Evolutionary conservation across 257 asterid genomes (phyloP), one percentile per base, ranked within the genome.

Genomic region (Fraxinus quadrangulata): DNA sequence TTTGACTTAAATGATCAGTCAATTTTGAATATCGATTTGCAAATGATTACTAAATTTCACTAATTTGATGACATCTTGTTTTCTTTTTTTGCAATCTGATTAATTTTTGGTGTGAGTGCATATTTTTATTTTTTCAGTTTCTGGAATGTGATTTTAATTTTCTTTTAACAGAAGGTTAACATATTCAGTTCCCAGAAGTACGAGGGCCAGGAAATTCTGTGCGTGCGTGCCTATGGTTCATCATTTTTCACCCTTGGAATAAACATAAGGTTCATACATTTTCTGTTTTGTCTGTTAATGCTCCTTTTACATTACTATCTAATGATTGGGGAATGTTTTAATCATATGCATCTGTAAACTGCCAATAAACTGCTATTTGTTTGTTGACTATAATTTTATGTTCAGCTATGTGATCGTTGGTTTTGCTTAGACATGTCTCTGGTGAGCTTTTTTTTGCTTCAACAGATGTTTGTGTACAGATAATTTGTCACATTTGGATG

Each of bases 201-300:
- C 74, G 96, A 90, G 77, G 94, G 89, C 63, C 90, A 86, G 78
- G 98, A 93, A 85, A 93, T 89, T 79, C 87, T 96, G 72, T 80
- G 78, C 71, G 96, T 96, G 73, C 97, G 98, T 83, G 99, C 98
- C 85, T 96, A 90, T 78, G 95, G 97, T 67, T 89, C 97, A 83
- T 89, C 94, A n/a, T 92, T 88, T 87, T 96, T 96, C 91, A 86
- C 92, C 75, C 99, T 96, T 81, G 98, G 97, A 84, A 93, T 96
- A 83, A 92, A 87, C 89, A 88, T 93, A 89, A 93, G 98, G 99
- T 93, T 79, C 68, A 37, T 39, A 23, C 70, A 40, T 75, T 72
- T 24, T 63, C 74, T 56, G 13, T 66, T 71, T 61, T 73, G 31
- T 75, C 68, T 19, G 12, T 10, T 40, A 19, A 10, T 19, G 66